Evolutionary conservation across 192 early-diverging fungal species (phyloP).

Genomic region (Gorgonomyces haynaldii): DNA sequence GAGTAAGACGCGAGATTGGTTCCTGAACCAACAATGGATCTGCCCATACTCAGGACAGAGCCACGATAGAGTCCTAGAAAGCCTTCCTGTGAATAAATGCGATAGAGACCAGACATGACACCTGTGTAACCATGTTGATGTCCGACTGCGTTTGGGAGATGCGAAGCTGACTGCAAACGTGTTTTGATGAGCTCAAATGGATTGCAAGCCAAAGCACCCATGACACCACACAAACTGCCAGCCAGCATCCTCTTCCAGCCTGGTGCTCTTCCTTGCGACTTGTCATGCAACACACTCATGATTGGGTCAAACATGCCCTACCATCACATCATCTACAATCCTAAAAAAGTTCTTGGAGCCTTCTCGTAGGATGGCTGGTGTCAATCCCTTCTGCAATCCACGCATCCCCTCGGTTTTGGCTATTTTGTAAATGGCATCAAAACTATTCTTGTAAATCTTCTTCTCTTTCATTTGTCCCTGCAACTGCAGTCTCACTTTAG

Average conservation of each 20-base stretch:
- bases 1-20: constrained; percentile 56
- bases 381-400: constrained; percentile 61
- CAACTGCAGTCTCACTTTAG: constrained; percentile 23
- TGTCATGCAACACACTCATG: constrained; percentile 46
- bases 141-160: constrained; percentile 47
- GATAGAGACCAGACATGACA: constrained; percentile 39
- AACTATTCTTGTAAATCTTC: constrained; percentile 57
- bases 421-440: constrained; percentile 58
- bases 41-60: constrained; percentile 48
- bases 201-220: constrained; percentile 64
- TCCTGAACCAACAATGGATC: constrained; percentile 55
- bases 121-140: constrained; percentile 56
- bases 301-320: constrained; percentile 65
- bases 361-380: constrained; percentile 59
- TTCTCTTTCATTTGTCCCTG: constrained; percentile 16
- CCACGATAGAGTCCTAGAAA: constrained; percentile 56
- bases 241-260: constrained; percentile 69
- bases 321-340: constrained; percentile 22
- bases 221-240: constrained; percentile 57
- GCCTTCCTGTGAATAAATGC: constrained; percentile 43
- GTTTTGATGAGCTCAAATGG: constrained; percentile 71
- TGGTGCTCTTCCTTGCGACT: constrained; percentile 39
- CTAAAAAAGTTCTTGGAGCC: constrained; percentile 65
- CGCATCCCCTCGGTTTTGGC: constrained; percentile 49
- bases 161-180: constrained; percentile 45